Percentiles rank a stretch among this genome's conserved stretches.
Evolutionary conservation across 257 asterid species (phyloP).

Genomic region (Linderniella brevidens): DNA sequence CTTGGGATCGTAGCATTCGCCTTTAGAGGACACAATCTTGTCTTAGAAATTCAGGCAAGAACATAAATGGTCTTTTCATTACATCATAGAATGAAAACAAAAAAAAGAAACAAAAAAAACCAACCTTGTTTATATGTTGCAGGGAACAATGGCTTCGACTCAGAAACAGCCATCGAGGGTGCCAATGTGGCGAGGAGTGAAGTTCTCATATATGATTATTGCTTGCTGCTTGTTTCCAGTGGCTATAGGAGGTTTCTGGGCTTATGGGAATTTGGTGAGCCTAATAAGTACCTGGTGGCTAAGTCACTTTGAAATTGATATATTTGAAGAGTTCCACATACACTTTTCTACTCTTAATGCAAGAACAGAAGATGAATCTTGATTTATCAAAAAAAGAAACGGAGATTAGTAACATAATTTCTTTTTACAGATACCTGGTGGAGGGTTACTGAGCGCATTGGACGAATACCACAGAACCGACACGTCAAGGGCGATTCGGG

Average conservation of each 20-base stretch:
- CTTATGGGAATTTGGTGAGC: conserved; percentile 60
- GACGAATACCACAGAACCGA: conserved; percentile 45
- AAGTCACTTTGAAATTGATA: no score
- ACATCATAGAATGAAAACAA: neutral
- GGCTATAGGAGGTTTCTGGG: conserved; percentile 87
- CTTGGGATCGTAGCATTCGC: conserved; percentile 76
- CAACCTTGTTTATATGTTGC: conserved; percentile 10
- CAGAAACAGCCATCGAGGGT: conserved; percentile 46
- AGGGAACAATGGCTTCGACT: conserved; percentile 87
- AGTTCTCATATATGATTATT: conserved; percentile 41
- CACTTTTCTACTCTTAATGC: no score
- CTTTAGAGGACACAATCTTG: conserved; percentile 82
- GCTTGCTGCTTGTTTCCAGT: conserved; percentile 68
- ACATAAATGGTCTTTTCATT: neutral
- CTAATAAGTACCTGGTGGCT: no score
- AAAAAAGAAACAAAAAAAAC: neutral
- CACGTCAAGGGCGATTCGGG: conserved; percentile 31
- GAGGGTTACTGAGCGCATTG: conserved; percentile 57
- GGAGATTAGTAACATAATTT: neutral
- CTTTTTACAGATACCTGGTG: conserved; percentile 43
- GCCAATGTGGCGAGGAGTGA: conserved; percentile 87
- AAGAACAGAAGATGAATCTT: no score
- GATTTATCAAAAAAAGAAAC: neutral
- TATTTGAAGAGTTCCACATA: no score
- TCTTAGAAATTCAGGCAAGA: conserved; percentile 65